Percentiles rank a stretch among this genome's conserved stretches.
phyloP scores from a whole-genome alignment of 2,329 filamentous ascomycete species.

The Pseudocercospora eumusae region DNA sequence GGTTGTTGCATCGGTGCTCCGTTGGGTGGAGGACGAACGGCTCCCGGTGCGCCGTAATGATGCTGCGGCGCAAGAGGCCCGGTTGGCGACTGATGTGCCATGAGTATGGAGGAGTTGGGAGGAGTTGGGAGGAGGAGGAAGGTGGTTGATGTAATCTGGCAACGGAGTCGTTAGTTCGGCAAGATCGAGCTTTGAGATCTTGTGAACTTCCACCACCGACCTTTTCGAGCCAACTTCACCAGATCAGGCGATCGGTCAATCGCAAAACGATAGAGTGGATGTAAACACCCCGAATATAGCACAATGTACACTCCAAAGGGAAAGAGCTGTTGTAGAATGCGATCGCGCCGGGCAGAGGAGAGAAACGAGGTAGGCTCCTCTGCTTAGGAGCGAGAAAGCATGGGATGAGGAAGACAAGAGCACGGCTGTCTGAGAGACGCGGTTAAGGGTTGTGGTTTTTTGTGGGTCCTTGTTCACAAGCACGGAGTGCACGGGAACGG shows the following conservation, averaged over 20 bases:
- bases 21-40: conserved; percentile 62
- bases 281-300: neutral
- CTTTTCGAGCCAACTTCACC: neutral
- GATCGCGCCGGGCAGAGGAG: neutral
- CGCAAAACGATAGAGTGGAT: neutral
- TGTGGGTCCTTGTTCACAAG: no score
- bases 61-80: conserved; percentile 65
- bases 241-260: neutral
- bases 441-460: neutral
- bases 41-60: conserved; percentile 67
- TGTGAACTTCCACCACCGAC: neutral
- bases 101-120: conserved; percentile 20
- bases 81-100: conserved; percentile 71
- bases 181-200: neutral
- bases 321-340: neutral
- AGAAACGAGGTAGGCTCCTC: neutral
- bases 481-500: neutral
- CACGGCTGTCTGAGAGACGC: no score
- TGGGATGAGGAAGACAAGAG: no score
- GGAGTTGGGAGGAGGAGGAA: conserved; percentile 11
- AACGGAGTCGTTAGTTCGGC: neutral
- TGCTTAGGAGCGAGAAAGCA: no score
- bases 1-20: conserved; percentile 50
- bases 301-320: neutral
- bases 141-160: neutral